Percentiles rank a stretch among this genome's conserved stretches.
Evolutionary conservation across 192 early-diverging fungal genomes (phyloP).

Genomic region (Gryganskiella cystojenkinii): DNA sequence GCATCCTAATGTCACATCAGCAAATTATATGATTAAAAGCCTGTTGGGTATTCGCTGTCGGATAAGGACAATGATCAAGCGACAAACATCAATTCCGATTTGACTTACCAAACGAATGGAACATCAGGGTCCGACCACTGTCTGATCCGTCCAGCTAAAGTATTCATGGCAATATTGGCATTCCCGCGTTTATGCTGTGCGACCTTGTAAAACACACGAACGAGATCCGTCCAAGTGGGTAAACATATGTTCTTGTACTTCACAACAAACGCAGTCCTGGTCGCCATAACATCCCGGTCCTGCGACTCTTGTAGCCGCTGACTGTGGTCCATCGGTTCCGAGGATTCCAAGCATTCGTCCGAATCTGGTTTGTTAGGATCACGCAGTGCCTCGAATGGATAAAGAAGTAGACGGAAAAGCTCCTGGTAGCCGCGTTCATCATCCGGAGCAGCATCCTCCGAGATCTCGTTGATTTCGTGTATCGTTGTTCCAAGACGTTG

Average conservation of each 20-base stretch:
- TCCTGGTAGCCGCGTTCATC: slow-evolving; percentile 7
- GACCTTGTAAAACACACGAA: slow-evolving; percentile 23
- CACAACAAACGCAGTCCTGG: not conserved
- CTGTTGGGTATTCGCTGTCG: not conserved
- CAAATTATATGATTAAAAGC: not conserved
- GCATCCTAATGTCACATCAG: slow-evolving; percentile 18
- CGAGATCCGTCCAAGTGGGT: slow-evolving; percentile 17
- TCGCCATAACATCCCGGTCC: not conserved
- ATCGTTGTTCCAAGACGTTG: slow-evolving; percentile 22
- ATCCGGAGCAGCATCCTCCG: slow-evolving; percentile 6
- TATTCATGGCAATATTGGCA: slow-evolving; percentile 24
- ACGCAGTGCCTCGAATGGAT: slow-evolving; percentile 19
- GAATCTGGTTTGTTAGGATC: not conserved
- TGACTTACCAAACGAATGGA: slow-evolving; percentile 21
- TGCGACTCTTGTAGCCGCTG: slow-evolving; percentile 10
- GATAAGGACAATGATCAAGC: not conserved
- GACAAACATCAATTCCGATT: not conserved
- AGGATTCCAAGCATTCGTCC: not conserved
- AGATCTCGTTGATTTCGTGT: slow-evolving; percentile 18
- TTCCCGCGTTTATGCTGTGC: slow-evolving; percentile 26
- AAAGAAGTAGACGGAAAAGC: slow-evolving; percentile 10
- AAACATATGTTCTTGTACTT: slow-evolving; percentile 12
- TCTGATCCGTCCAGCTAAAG: slow-evolving; percentile 7
- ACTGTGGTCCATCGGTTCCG: slow-evolving; percentile 1
- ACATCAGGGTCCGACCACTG: not conserved